Evolutionary conservation across 2,329 filamentous ascomycete species (phyloP), one percentile per base, ranked within the genome.

Genomic region (Neonectria punicea): DNA sequence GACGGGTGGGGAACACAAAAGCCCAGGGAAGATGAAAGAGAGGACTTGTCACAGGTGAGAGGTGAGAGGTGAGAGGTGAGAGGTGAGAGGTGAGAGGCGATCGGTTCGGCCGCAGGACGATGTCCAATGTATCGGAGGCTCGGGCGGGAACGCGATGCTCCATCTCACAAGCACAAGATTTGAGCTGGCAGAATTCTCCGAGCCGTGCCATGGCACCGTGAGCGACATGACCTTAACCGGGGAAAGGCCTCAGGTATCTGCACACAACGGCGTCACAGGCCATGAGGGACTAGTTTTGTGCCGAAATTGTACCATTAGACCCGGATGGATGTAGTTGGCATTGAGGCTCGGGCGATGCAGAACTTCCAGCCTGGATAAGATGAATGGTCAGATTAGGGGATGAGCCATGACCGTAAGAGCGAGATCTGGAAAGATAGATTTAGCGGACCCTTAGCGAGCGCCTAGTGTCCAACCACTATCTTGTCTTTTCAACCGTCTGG

Each of bases 111-210:
- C 51, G 30, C 43, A 46, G n/a, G 13, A 44, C 28, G n/a, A 57
- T 46, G 39, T 36, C 44, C n/a, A 56, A 14, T 56, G 18, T 22
- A 46, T 61, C 46, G 47, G 53, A 43, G 34, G 32, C 28, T 64
- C 49, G 55, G 47, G 67, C 63, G 65, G 68, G 56, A 58, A 65
- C 60, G 59, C 43, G 50, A 62, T 63, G 56, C 16, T 47, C 61
- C 46, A 68, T 72, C 34, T 54, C 69, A 73, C 68, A 73, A 57
- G 58, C 59, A 72, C 68, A 66, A 66, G 58, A 61, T 56, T 59
- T 50, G 61, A 66, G 58, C 61, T 70, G 62, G 57, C 65, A 74
- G 63, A 74, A 73, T 73, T 74, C 71, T 73, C 71, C 71, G 71
- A 74, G 54, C 66, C 56, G 62, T 71, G 63, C 41, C 63, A 63